phyloP scores from a whole-genome alignment of 2,329 filamentous ascomycete species.

The Chrysoporthe cubensis region DNA sequence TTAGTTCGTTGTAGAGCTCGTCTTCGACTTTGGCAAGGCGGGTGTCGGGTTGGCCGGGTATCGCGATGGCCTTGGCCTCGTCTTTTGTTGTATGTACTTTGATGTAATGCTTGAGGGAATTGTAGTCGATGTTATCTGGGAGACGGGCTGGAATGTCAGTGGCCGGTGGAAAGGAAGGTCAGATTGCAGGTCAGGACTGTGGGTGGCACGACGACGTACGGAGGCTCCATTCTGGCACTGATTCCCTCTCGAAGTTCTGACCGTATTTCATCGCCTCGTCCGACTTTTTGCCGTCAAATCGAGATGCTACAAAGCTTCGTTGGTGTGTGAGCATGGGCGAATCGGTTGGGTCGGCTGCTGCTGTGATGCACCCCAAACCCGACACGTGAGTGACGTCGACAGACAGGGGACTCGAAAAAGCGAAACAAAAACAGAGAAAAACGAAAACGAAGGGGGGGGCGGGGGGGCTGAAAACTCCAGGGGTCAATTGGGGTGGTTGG shows the following conservation, averaged over 20 bases:
- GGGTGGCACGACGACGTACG: constrained; percentile 51
- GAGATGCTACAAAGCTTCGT: not conserved
- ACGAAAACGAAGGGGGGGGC: not conserved
- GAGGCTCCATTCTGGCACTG: constrained; percentile 80
- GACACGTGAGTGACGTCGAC: not conserved
- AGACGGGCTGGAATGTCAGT: not conserved
- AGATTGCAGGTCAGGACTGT: constrained; percentile 8
- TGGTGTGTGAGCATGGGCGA: not conserved
- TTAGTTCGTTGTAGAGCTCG: constrained; percentile 72
- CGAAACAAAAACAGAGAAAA: not conserved
- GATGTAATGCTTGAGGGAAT: constrained; percentile 83
- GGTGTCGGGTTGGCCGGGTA: constrained; percentile 70
- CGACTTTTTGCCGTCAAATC: not conserved
- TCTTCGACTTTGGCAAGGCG: constrained; percentile 68
- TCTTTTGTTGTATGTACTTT: constrained; percentile 76
- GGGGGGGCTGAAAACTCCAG: not conserved
- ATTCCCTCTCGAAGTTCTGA: constrained; percentile 72
- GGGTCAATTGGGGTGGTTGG: too few relatives aligned
- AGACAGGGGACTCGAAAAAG: not conserved
- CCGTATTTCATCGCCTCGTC: constrained; percentile 71
- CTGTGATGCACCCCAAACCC: not conserved
- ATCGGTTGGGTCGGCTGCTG: not conserved
- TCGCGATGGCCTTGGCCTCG: constrained; percentile 71
- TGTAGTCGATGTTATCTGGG: constrained; percentile 87
- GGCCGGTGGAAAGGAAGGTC: constrained; percentile 4